phyloP scores from a whole-genome alignment of 2,329 filamentous ascomycete species.

The Fusarium redolens region DNA sequence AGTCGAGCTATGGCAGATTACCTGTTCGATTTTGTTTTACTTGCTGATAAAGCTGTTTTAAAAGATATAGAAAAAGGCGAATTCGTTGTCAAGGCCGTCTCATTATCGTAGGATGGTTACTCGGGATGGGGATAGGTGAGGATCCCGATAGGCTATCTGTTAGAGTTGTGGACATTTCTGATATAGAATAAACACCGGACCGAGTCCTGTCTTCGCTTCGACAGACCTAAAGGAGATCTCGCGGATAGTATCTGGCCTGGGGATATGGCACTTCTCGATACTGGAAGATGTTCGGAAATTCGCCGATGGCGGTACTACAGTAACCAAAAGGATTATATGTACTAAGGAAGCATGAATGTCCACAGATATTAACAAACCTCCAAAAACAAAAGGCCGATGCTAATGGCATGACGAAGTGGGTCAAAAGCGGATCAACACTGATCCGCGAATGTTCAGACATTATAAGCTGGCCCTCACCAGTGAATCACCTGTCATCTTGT shows the following conservation, averaged over 20 bases:
- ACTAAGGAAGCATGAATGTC: too few species aligned
- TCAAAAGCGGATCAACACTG: too few species aligned
- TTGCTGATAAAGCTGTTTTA: not conserved
- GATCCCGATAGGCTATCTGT: constrained; percentile 9
- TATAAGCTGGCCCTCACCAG: too few species aligned
- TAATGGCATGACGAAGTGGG: too few species aligned
- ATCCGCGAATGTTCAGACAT: too few species aligned
- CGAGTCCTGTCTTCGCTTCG: fast-evolving
- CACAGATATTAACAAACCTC: too few species aligned
- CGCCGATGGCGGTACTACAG: fast-evolving
- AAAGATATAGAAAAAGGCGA: not conserved
- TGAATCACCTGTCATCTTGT: too few species aligned
- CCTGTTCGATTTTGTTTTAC: not conserved
- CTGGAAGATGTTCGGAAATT: not conserved
- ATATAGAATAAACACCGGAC: not conserved
- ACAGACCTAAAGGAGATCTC: fast-evolving
- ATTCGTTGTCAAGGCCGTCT: constrained; percentile 7
- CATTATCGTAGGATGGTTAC: not conserved
- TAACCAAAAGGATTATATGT: too few species aligned
- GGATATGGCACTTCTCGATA: fast-evolving
- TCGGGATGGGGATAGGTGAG: constrained; percentile 1
- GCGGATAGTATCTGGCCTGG: not conserved
- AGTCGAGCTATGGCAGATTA: not conserved
- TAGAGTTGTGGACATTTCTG: constrained; percentile 9
- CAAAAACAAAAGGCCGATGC: too few species aligned